phyloP scores from a whole-genome alignment of 2,329 filamentous ascomycete species.

The Alternaria postmessia region DNA sequence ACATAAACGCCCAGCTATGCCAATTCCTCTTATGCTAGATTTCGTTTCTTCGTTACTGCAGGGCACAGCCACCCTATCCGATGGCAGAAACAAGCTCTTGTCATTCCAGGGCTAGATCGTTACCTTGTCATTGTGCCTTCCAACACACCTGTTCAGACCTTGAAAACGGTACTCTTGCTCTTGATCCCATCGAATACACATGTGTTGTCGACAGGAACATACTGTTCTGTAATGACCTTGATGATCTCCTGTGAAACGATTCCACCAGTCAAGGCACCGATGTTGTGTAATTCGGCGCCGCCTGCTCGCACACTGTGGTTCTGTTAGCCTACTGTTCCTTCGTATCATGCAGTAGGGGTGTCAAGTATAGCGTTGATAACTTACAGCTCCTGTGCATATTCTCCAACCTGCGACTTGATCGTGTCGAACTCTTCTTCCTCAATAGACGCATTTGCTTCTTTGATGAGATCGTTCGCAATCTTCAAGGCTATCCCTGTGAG shows the following conservation, averaged over 20 bases:
- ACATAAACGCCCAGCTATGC: background rate
- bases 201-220: slow-evolving; percentile 69
- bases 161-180: slow-evolving; percentile 63
- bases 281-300: slow-evolving; percentile 90
- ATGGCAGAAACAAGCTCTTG: background rate
- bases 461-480: slow-evolving; percentile 53
- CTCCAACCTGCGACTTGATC: slow-evolving; percentile 46
- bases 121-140: background rate
- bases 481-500: slow-evolving; percentile 55
- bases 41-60: background rate
- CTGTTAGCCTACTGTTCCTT: slow-evolving; percentile 13
- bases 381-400: slow-evolving; percentile 56
- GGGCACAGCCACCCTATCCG: background rate
- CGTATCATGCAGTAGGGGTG: background rate
- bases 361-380: slow-evolving; percentile 19
- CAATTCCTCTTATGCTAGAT: background rate
- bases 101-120: background rate
- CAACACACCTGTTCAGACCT: slow-evolving; percentile 38
- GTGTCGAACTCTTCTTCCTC: slow-evolving; percentile 54
- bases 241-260: slow-evolving; percentile 97
- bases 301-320: slow-evolving; percentile 70
- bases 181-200: slow-evolving; percentile 69
- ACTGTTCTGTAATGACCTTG: slow-evolving; percentile 79
- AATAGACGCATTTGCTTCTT: slow-evolving; percentile 50
- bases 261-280: slow-evolving; percentile 84